Conservation (phyloP, 805 yeast species). For the Candida chauliodis region DNA sequence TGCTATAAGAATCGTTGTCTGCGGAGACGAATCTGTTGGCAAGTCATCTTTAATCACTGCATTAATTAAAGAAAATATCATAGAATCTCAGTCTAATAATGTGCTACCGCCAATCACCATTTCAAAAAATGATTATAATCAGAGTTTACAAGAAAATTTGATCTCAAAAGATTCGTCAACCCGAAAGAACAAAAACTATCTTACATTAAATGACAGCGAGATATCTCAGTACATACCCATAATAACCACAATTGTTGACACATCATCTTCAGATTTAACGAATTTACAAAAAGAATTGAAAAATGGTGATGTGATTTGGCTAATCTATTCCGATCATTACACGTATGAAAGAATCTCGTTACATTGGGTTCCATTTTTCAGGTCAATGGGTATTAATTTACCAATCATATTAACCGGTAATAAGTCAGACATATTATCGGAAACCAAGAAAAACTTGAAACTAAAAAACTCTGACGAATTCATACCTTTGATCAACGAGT, state of each 20-base stretch:
- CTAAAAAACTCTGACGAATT: slow-evolving; percentile 66
- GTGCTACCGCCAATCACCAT: slow-evolving; percentile 82
- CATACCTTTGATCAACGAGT: slow-evolving; percentile 80
- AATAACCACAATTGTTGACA: slow-evolving; percentile 75
- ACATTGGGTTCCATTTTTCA: slow-evolving; percentile 91
- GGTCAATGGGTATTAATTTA: slow-evolving; percentile 89
- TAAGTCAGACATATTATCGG: slow-evolving; percentile 54
- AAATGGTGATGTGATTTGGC: slow-evolving; percentile 86
- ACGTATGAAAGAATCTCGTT: slow-evolving; percentile 89
- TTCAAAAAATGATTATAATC: slow-evolving; percentile 61
- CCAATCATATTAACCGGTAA: slow-evolving; percentile 92
- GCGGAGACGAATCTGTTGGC: slow-evolving; percentile 94
- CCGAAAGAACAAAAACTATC: slow-evolving; percentile 2
- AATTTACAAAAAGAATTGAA: slow-evolving; percentile 70
- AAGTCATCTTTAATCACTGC: slow-evolving; percentile 77
- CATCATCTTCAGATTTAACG: slow-evolving; percentile 62
- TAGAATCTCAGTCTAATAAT: slow-evolving; percentile 46
- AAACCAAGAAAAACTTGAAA: slow-evolving; percentile 45
- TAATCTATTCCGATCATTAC: slow-evolving; percentile 91
- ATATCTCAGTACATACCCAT: slow-evolving; percentile 33
- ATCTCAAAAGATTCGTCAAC: background rate
- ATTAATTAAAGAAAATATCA: slow-evolving; percentile 74
- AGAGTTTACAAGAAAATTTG: slow-evolving; percentile 23
- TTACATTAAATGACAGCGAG: slow-evolving; percentile 1
- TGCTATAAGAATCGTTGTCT: slow-evolving; percentile 75